Base-by-base conservation (phyloP, 352 stramenopile genomes). In the Phytophthora tubulina region DNA sequence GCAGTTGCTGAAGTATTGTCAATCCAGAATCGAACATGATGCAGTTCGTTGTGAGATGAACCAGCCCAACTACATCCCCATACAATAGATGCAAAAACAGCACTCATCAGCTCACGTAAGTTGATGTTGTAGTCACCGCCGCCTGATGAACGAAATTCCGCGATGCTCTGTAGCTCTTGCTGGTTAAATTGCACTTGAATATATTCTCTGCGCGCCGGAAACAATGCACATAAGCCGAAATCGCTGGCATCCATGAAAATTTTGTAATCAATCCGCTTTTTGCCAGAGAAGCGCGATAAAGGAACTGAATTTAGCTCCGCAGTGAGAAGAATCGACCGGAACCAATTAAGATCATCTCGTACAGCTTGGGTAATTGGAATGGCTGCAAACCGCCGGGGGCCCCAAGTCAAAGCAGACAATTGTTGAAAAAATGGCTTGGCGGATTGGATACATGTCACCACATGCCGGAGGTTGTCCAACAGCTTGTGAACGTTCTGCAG, bases 191-290 rank as follows among this genome's bases (percentile, higher is more conserved):
- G 7, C 0, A 73, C 49, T 14, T 64, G 58, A 15, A 68, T 5
- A 49, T 61, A 70, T 46, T 73, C 52, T 1, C 31, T 2, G 5
- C 38, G 27, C 15, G 50, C 45, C 3, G 48, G 59, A 50, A 49
- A 72, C 4, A 73, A 35, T 15, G 64, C 59, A 55, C 64, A 78
- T 4, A 78, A 39, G 3, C 59, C 54, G 4, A 41, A 7, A 31
- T 78, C 63, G 8, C 53, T 77, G 9, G 58, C 64, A 31, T 71
- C 70, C 70, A 73, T 73, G 36, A 32, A n/a, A n/a, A n/a, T n/a
- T n/a, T n/a, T n/a, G n/a, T 39, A n/a, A 21, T 54, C 50, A n/a
- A 53, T 46, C 13, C 6, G 39, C 2, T 55, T 49, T 27, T 30
- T 38, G 4, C 17, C 4, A 32, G 41, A 27, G 41, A 61, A 54